Evolutionary conservation across 148 eudicot species (phyloP), one percentile per base, ranked within the genome.

Genomic region (Silene conica): DNA sequence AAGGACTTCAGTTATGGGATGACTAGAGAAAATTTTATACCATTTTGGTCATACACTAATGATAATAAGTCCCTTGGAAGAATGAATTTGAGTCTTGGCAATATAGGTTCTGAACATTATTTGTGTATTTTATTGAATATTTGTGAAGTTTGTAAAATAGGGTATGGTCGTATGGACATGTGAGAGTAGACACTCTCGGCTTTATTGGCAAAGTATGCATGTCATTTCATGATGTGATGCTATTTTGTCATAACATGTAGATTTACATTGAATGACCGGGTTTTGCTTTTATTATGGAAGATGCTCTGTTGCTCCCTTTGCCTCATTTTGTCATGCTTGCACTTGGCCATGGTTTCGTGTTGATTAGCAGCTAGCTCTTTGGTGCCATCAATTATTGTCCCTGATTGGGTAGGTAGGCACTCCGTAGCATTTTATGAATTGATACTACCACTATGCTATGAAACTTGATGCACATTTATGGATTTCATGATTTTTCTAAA

Each of bases 211-310:
- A 63, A 23, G 18, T 26, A 56, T 73, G 75, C 43, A 61, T 71
- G 79, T 79, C 81, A 79, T 74, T 28, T 71, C 64, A 66, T 23
- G 71, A 74, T 64, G 78, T 76, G 80, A 73, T 79, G 71, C 25
- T 78, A 20, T 69, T 73, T 85, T 80, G 80, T 78, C 78, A 70
- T 72, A 64, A 67, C 56, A 56, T 74, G 64, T 43, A 59, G 31
- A 57, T 67, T 80, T 65, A 67, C 72, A 57, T 64, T 70, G 75
- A 70, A 65, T 63, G 71, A 70, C 63, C 48, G 21, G 65, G 34
- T 69, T 69, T 59, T 31, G 71, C 64, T 68, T 60, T 69, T 59
- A 68, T 6, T 34, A 20, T 23, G 63, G 72, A 60, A 72, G 76
- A 78, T 79, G 81, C 77, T 78, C 41, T 73, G 73, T 63, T 69